Evolutionary conservation across 805 yeast genomes (phyloP), one percentile per base, ranked within the genome.

Genomic region (Wickerhamiella dianesei): DNA sequence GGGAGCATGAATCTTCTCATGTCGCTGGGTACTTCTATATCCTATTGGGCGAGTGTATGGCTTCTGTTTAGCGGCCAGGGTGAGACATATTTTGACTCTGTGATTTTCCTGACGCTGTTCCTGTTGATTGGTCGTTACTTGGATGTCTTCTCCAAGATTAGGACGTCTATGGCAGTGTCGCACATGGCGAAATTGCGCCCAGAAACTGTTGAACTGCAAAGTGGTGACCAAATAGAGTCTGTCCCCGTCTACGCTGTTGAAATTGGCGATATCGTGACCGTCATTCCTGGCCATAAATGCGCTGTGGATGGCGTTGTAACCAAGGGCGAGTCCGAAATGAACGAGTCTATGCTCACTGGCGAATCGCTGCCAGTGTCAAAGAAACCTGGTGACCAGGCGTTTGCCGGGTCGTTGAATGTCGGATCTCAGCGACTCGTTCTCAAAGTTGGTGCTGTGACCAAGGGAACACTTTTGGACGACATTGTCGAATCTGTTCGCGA

Each of bases 261-360:
- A 60, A 84, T 95, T 2, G 96, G 96, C 50, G 98, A 92, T 60
- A 77, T 80, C 39, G 70, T 88, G 1, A 52, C 55, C 14, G 58
- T 67, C 8, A 45, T 57, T 8, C 63, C 68, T 1, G 71, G 71
- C n/a, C 59, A 58, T 56, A 57, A 66, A 5, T 63, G 64, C 17
- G 94, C 96, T 1, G 88, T 89, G 0, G 98, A 89, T 63, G 75
- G 82, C 21, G 69, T 85, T 2, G 62, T 89, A 48, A 66, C 83
- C 8, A 61, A 68, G 4, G 96, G 97, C 3, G 67, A 67, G 16
- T 74, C 89, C 49, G 89, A 84, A 52, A 80, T 86, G 61, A 95
- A 89, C 60, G 97, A 89, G 66, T 75, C 87, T 22, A 79, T 95
- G 3, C 70, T 89, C 21, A 89, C 96, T 2, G 98, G 98, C 54